Evolutionary conservation across 2,329 filamentous ascomycete genomes (phyloP), one percentile per base, ranked within the genome.

Genomic region (Penicillium crustosum): DNA sequence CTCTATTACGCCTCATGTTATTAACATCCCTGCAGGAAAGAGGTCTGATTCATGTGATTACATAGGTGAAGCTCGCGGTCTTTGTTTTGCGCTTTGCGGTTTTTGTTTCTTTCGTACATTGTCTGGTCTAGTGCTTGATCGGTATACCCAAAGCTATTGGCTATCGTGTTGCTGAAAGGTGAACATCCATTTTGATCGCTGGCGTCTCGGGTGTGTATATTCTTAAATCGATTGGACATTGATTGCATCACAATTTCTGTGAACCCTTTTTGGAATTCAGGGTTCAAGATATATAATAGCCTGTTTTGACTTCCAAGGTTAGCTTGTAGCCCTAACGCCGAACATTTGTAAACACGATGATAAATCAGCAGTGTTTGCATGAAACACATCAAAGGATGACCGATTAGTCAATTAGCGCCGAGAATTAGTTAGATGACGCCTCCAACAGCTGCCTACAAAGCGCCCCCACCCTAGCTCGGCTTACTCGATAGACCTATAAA

Each of bases 11-110:
- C 9, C 13, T 44, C 9, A 9, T 19, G n/a, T 42, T 21, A 39
- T 60, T 71, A 61, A 71, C 53, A 9, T 41, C 17, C 31, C 1
- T 29, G 41, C 31, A 72, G 70, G 63, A 72, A 65, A 63, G 70
- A 71, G 54, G 65, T 72, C 36, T 72, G 60, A 62, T 31, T 8
- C 7, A n/a, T 42, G 21, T 13, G 27, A 6, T 50, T 43, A 13
- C 17, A 10, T 29, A 13, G 21, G 15, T 17, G 21, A 15, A 19
- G 10, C n/a, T 36, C n/a, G 17, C 8, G 27, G 3, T 43, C 27
- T 27, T 35, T 42, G 10, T 44, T 33, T 29, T 39, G 21, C 27
- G 5, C 5, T 53, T 45, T 47, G 36, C 29, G 36, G 15, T 27
- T 49, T 42, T 42, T 6, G 19, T 42, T 53, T 25, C 10, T 31